Conservation (phyloP, 2,329 filamentous ascomycete genomes). For the Ceratocystis papillata region DNA sequence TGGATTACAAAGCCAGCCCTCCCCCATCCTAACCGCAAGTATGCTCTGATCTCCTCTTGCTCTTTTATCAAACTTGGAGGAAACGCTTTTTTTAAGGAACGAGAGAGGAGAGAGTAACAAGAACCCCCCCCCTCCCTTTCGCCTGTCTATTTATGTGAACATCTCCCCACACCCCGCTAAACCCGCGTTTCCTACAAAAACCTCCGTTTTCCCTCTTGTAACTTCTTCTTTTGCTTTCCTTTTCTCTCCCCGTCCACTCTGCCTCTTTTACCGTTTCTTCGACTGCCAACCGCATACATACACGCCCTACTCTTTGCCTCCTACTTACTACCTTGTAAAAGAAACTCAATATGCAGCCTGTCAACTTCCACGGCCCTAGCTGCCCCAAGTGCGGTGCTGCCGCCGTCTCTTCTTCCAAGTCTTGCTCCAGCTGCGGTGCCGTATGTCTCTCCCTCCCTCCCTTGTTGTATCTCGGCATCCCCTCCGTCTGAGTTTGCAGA, state of each 20-base stretch:
- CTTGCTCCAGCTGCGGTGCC: slow-evolving; percentile 46
- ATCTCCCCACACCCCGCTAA: background rate
- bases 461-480: background rate
- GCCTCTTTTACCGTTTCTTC: background rate
- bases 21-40: too few species aligned
- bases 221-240: background rate
- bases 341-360: slow-evolving; percentile 26
- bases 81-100: background rate
- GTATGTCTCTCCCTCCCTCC: slow-evolving; percentile 34
- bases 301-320: background rate
- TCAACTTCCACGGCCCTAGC: slow-evolving; percentile 33
- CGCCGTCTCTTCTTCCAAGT: slow-evolving; percentile 40
- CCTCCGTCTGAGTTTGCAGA: background rate
- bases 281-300: background rate
- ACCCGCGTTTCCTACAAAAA: background rate
- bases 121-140: background rate
- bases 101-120: too few species aligned
- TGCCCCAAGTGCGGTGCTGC: slow-evolving; percentile 49
- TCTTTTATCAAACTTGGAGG: too few species aligned
- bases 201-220: slow-evolving; percentile 4
- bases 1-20: too few species aligned
- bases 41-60: too few species aligned
- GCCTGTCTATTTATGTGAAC: background rate
- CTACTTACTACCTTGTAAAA: slow-evolving; percentile 9
- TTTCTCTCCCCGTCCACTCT: background rate